phyloP scores from a whole-genome alignment of 2,329 filamentous ascomycete genomes.

The Hypoxylon rubiginosum region DNA sequence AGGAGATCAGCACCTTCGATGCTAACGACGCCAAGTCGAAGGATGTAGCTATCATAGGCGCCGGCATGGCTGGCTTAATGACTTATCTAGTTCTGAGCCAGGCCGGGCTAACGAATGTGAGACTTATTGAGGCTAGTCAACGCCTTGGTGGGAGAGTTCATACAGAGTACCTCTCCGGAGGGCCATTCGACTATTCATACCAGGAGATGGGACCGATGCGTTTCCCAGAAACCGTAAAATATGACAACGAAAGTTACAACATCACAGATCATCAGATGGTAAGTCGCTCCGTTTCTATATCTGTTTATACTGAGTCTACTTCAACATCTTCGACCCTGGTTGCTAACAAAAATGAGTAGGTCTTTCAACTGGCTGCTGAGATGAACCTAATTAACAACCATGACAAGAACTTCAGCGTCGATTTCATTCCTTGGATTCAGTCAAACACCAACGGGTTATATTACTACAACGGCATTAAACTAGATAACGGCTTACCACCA shows the following conservation, averaged over 20 bases:
- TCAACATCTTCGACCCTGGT: neutral
- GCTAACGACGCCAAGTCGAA: conserved; percentile 68
- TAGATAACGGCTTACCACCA: conserved; percentile 66
- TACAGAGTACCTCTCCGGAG: conserved; percentile 72
- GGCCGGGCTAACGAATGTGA: conserved; percentile 70
- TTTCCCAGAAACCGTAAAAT: conserved; percentile 67
- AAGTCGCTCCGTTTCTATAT: conserved; percentile 1
- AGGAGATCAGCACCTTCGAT: conserved; percentile 66
- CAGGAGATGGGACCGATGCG: conserved; percentile 77
- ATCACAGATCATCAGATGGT: conserved; percentile 73
- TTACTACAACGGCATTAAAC: conserved; percentile 61
- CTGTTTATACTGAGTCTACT: neutral
- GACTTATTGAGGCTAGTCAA: conserved; percentile 71
- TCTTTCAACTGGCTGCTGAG: conserved; percentile 72
- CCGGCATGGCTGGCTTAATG: conserved; percentile 75
- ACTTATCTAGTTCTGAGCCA: conserved; percentile 65
- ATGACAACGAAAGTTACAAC: conserved; percentile 68
- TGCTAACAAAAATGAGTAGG: conserved; percentile 29
- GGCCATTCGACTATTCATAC: conserved; percentile 73
- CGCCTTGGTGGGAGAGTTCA: conserved; percentile 74
- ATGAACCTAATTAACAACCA: conserved; percentile 72
- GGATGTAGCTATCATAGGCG: conserved; percentile 73
- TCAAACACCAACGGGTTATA: conserved; percentile 66
- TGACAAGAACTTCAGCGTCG: conserved; percentile 62
- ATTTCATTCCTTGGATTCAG: conserved; percentile 75